phyloP scores from a whole-genome alignment of 1,284 basidiomycete genomes.

The Meripilus lineatus region DNA sequence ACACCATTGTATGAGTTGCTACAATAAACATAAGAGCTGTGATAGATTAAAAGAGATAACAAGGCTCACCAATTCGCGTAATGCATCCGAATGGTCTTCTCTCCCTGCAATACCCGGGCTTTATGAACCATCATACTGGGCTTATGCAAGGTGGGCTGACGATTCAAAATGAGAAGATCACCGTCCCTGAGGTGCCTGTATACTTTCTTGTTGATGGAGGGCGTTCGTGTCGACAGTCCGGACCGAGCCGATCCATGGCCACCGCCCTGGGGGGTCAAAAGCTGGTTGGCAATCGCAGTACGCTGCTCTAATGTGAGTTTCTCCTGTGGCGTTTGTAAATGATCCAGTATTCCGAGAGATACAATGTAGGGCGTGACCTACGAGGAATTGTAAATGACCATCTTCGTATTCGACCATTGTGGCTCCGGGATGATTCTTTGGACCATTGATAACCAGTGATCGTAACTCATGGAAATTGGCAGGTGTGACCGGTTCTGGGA shows the following conservation, averaged over 20 bases:
- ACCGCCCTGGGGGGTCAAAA: conserved; percentile 88
- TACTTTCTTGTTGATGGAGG: conserved; percentile 93
- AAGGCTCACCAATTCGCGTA: conserved; percentile 98
- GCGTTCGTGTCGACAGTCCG: conserved; percentile 65
- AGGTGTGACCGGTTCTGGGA: conserved; percentile 94
- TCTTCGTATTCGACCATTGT: conserved; percentile 95
- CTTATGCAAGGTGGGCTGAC: conserved; percentile 98
- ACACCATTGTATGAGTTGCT: conserved; percentile 97
- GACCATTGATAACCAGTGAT: conserved; percentile 90
- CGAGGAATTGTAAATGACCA: conserved; percentile 80
- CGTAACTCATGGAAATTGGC: conserved; percentile 89
- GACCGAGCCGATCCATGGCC: conserved; percentile 44
- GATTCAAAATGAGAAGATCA: conserved; percentile 94
- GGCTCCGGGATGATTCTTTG: conserved; percentile 89
- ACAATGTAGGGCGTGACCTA: conserved; percentile 29
- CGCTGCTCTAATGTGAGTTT: conserved; percentile 85
- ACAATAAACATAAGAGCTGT: too few species aligned
- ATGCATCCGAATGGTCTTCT: conserved; percentile 99
- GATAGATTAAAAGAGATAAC: conserved; percentile 12
- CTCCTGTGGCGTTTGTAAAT: conserved; percentile 48
- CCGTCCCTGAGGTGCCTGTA: conserved; percentile 94
- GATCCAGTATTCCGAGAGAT: neutral
- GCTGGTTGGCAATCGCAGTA: conserved; percentile 95
- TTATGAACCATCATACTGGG: conserved; percentile 99
- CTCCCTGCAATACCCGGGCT: conserved; percentile 88